These are phyloP conservation scores for Cryphonectria radicalis DNA, from an alignment of 2,329 filamentous ascomycete species.

Conservation along the genomic window DNA sequence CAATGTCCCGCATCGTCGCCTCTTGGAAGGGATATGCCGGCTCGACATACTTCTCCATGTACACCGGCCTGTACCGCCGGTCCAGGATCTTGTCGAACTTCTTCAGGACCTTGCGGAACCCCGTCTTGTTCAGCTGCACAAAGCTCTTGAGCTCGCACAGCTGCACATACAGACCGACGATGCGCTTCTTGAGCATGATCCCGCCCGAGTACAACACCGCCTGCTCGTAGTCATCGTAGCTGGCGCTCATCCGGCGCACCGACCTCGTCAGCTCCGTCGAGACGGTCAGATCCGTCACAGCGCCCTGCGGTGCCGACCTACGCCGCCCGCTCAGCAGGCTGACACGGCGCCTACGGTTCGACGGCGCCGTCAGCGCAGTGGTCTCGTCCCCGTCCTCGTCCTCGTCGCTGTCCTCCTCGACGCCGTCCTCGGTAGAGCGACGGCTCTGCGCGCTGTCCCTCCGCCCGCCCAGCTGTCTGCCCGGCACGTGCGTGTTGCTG, in stretches of 20 bases:
- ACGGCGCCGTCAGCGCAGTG: slow-evolving; percentile 57
- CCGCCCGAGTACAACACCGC: slow-evolving; percentile 67
- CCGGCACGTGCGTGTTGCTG: slow-evolving; percentile 35
- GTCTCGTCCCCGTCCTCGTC: slow-evolving; percentile 64
- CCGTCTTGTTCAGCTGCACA: slow-evolving; percentile 93
- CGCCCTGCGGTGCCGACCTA: slow-evolving; percentile 43
- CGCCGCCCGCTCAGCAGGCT: slow-evolving; percentile 45
- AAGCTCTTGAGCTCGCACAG: slow-evolving; percentile 96
- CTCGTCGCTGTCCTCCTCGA: slow-evolving; percentile 67
- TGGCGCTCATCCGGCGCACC: slow-evolving; percentile 65
- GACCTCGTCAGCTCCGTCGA: slow-evolving; percentile 65
- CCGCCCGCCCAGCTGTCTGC: slow-evolving; percentile 32
- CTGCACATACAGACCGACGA: slow-evolving; percentile 85
- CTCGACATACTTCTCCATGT: slow-evolving; percentile 75
- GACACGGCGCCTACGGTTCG: slow-evolving; percentile 50
- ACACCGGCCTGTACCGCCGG: slow-evolving; percentile 75
- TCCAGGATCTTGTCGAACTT: slow-evolving; percentile 98
- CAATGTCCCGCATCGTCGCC: slow-evolving; percentile 70
- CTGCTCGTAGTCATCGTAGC: slow-evolving; percentile 81
- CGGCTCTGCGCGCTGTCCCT: slow-evolving; percentile 47
- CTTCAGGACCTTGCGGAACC: slow-evolving; percentile 94
- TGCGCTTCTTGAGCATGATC: slow-evolving; percentile 91
- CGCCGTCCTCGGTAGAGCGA: slow-evolving; percentile 59
- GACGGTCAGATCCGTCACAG: slow-evolving; percentile 60
- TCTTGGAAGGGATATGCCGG: slow-evolving; percentile 81